Base-by-base conservation (phyloP, 139 green algal species). In the Chlorella sp. region DNA sequence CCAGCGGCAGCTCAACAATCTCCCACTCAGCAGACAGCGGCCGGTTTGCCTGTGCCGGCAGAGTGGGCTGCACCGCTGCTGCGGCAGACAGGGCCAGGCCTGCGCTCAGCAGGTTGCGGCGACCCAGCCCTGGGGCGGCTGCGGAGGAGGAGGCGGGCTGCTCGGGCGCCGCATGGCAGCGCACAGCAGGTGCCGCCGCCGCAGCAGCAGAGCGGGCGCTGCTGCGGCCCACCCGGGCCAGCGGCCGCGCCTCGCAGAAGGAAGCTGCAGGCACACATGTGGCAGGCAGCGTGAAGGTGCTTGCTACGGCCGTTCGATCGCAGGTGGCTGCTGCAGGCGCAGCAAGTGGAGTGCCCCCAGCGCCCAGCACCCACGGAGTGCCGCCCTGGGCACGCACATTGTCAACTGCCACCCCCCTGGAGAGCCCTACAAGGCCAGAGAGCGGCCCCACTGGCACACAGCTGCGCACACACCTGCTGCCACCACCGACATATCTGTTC, bases 1-100 rank as follows among this genome's bases (percentile, higher is more conserved):
- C 96, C 0, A 99, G 28, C 1, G 97, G 97, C 40, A 99, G 91
- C 3, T 97, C 86, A 24, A 97, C 95, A 77, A 90, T 64, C 79
- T 97, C 93, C 95, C 95, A 97, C 40, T 97, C 95, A 1, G 75
- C 64, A 0, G 95, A 97, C 28, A 97, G 60, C 3, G 94, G 84
- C 34, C 92, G 93, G 91, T 96, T 95, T 64, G 91, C 89, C 40
- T 92, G 79, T 15, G 91, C 91, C 39, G 91, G 91, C 81, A 88
- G 75, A 18, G 81, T 34, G 34, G 82, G 91, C 89, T 92, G 89
- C 40, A 84, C 37, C 22, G 84, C 76, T 1, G 66, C 40, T 1
- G 87, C 87, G 9, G 78, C 87, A n/a, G 80, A 26, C 60, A 91
- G 85, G 5, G 87, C 61, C 37, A 91, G 61, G 64, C 86, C 91